A percentile compares a stretch with the other conserved stretches of the same genome.
Conservation (phyloP, 106 monocot genomes). For the Dioscorea dumetorum region DNA sequence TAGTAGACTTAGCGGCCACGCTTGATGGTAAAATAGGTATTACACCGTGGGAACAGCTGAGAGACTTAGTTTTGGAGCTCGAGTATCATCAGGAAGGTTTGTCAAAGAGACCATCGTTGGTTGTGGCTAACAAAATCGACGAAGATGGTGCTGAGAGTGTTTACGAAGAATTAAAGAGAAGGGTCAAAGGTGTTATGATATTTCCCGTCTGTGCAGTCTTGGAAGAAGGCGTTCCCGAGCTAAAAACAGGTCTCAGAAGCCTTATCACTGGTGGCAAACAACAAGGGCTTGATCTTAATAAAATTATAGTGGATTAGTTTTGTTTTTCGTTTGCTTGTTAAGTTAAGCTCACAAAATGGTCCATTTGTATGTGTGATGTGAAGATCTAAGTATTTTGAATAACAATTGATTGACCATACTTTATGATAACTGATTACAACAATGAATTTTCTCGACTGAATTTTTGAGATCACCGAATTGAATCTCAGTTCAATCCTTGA, state of each 20-base stretch:
- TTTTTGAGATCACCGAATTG: too few species aligned
- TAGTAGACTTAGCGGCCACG: constrained; percentile 74
- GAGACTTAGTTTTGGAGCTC: constrained; percentile 71
- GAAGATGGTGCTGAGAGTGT: constrained; percentile 62
- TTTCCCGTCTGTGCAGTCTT: constrained; percentile 80
- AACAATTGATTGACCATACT: too few species aligned
- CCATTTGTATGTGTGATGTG: too few species aligned
- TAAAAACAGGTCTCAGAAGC: constrained; percentile 63
- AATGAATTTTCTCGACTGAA: too few species aligned
- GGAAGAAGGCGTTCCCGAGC: constrained; percentile 73
- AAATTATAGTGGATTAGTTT: constrained; percentile 35
- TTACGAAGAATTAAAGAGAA: constrained; percentile 64
- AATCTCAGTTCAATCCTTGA: too few species aligned
- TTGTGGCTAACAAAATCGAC: constrained; percentile 93
- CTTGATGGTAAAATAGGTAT: constrained; percentile 61
- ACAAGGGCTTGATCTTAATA: constrained; percentile 27
- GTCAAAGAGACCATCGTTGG: constrained; percentile 52
- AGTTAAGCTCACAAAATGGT: too few species aligned
- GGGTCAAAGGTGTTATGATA: constrained; percentile 62
- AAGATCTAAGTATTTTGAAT: too few species aligned
- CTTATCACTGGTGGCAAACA: constrained; percentile 50
- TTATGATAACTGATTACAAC: too few species aligned
- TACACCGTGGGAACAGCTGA: constrained; percentile 76
- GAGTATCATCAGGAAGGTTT: constrained; percentile 71
- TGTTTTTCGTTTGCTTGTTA: too few species aligned